These are phyloP conservation scores for Termitomyces sp. DNA, from an alignment of 1,284 basidiomycete species.

Conservation along the genomic window DNA sequence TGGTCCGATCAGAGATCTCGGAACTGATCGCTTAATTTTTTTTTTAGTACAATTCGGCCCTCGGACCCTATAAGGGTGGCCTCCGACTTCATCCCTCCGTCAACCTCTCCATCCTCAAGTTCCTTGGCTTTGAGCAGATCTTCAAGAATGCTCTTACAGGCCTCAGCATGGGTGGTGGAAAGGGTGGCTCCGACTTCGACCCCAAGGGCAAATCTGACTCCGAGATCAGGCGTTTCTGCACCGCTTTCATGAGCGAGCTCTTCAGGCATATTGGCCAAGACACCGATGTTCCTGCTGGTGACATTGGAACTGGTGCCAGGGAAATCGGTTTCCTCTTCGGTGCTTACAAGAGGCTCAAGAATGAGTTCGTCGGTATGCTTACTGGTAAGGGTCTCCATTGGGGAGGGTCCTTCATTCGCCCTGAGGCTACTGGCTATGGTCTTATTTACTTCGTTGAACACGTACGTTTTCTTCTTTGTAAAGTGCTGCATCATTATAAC, in stretches of 20 bases:
- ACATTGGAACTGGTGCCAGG: constrained; percentile 66
- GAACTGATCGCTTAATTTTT: constrained; percentile 7
- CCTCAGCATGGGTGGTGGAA: constrained; percentile 71
- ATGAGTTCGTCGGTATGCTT: constrained; percentile 75
- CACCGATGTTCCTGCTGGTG: constrained; percentile 80
- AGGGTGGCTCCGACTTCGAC: constrained; percentile 74
- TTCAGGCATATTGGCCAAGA: constrained; percentile 68
- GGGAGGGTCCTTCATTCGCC: constrained; percentile 71
- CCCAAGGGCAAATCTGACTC: constrained; percentile 78
- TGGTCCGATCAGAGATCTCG: not conserved
- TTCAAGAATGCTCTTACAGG: constrained; percentile 85
- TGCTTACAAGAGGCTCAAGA: constrained; percentile 71
- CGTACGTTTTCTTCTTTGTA: constrained; percentile 35
- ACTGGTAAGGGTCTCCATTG: constrained; percentile 76
- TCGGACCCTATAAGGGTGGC: constrained; percentile 83
- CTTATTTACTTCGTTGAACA: constrained; percentile 76
- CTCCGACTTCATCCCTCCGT: constrained; percentile 78
- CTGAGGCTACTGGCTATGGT: constrained; percentile 74
- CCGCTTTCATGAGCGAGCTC: constrained; percentile 70
- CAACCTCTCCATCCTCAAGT: constrained; percentile 82
- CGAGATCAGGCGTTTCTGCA: constrained; percentile 73
- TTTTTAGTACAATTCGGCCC: constrained; percentile 71
- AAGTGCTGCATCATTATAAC: not conserved
- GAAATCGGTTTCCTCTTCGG: constrained; percentile 73
- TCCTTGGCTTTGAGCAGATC: constrained; percentile 78